phyloP scores from a whole-genome alignment of 495 filamentous ascomycete species.

The Emericellopsis terricola region DNA sequence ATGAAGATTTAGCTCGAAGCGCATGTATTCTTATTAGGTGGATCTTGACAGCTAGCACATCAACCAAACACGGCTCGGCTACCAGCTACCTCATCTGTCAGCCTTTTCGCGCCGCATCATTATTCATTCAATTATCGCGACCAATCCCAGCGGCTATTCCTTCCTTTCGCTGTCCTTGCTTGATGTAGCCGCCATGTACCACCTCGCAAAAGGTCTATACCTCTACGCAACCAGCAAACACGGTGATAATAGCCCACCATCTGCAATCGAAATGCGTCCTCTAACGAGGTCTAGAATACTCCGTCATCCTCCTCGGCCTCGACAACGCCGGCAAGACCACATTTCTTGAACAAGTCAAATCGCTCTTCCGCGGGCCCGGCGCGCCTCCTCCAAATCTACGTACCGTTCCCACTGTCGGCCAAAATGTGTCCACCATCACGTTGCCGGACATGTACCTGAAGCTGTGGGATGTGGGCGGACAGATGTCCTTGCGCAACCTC shows the following conservation, averaged over 20 bases:
- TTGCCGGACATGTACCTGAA: slow-evolving; percentile 89
- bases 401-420: slow-evolving; percentile 93
- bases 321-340: slow-evolving; percentile 99
- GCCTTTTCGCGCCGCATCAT: too few species aligned
- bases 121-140: too few species aligned
- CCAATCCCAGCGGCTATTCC: too few species aligned
- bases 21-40: too few species aligned
- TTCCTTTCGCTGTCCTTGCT: too few species aligned
- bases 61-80: too few species aligned
- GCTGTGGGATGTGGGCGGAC: slow-evolving; percentile 96
- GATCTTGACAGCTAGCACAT: too few species aligned
- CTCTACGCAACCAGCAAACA: slow-evolving; percentile 90
- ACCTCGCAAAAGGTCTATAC: slow-evolving; percentile 89
- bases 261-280: background rate
- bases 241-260: slow-evolving; percentile 27
- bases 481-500: slow-evolving; percentile 69
- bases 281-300: slow-evolving; percentile 46
- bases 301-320: slow-evolving; percentile 87
- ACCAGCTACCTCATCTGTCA: too few species aligned
- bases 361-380: slow-evolving; percentile 57
- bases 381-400: slow-evolving; percentile 37
- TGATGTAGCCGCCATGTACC: too few species aligned
- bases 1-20: too few species aligned
- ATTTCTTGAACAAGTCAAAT: slow-evolving; percentile 88
- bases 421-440: slow-evolving; percentile 82